Evolutionary conservation across 2,329 filamentous ascomycete genomes (phyloP), one percentile per base, ranked within the genome.

Genomic region (Fonsecaea erecta): DNA sequence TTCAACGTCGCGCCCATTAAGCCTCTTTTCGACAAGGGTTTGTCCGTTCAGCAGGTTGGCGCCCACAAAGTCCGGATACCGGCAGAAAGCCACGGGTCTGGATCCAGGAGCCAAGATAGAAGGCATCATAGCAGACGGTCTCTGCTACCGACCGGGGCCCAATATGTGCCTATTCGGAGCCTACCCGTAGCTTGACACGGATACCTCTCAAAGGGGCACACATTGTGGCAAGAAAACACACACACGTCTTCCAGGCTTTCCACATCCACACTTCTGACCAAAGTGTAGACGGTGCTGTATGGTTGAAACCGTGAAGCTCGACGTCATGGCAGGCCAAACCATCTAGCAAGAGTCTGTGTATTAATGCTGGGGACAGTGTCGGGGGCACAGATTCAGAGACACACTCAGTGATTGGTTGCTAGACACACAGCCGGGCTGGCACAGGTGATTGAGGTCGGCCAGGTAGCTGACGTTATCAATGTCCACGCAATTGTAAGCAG

Each of bases 381-480:
- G 24, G 14, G 18, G 11, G 8, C 28, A 52, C 16, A 12, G 28
- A 52, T 14, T 30, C 4, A 30, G 37, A 48, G n/a, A 48, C 12
- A 30, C 14, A 34, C 3, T 26, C 8, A 12, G 18, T 60, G 46
- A 52, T 60, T 52, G 57, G 57, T 46, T 37, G n/a, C 7, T 21
- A 12, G 43, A 21, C 18, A 48, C 18, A 24, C n/a, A 60, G 30
- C 48, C 48, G 18, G 57, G n/a, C 21, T 52, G 4, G 30, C 57
- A 46, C 16, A 52, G n/a, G 43, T 24, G 32, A 35, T 30, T 8
- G 32, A 51, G 18, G 12, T 2, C 18, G 57, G 16, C 28, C 26
- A 18, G 16, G 43, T 51, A 60, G 57, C 57, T 60, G 57, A 60
- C 57, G 57, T 60, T 60, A 60, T 52, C 57, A 60, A 37, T 9